Evolutionary conservation across 2,329 filamentous ascomycete genomes (phyloP).

Genomic region (Epichloe baconii): DNA sequence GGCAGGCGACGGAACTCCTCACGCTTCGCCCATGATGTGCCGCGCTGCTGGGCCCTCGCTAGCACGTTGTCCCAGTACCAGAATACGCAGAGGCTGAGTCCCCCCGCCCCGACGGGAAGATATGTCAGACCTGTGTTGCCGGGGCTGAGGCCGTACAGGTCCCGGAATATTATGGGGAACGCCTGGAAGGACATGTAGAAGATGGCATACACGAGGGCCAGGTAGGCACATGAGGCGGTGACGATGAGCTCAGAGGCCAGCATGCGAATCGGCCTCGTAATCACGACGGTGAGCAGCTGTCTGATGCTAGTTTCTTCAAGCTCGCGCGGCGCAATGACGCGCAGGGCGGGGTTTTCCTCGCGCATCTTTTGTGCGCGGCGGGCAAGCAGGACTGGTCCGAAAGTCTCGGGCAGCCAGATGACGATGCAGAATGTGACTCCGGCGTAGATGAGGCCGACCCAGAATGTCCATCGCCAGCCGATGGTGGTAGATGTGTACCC

Average conservation of each 20-base stretch:
- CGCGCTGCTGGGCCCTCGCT: constrained; percentile 32
- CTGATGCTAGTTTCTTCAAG: constrained; percentile 44
- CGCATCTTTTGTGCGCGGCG: constrained; percentile 44
- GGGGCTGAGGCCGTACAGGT: constrained; percentile 48
- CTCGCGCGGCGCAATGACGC: constrained; percentile 48
- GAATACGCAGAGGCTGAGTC: constrained; percentile 45
- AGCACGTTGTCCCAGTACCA: constrained; percentile 53
- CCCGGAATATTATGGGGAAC: constrained; percentile 56
- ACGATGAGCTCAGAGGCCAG: constrained; percentile 60
- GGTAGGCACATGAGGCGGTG: constrained; percentile 53
- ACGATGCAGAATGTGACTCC: constrained; percentile 46
- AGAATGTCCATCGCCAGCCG: constrained; percentile 59
- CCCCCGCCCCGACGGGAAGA: constrained; percentile 55
- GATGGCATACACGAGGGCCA: constrained; percentile 55
- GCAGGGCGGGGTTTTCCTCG: constrained; percentile 34
- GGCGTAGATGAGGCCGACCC: constrained; percentile 57
- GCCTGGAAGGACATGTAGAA: constrained; percentile 66
- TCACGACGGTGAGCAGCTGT: constrained; percentile 50
- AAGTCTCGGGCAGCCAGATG: constrained; percentile 52
- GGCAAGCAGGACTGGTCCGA: constrained; percentile 44
- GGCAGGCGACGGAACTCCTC: constrained; percentile 61
- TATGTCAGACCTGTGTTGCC: constrained; percentile 55
- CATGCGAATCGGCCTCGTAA: constrained; percentile 63
- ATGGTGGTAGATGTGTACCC: constrained; percentile 46
- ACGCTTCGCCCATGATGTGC: constrained; percentile 43